Conservation (phyloP, 805 yeast species). For the Spathaspora hagerdaliae region DNA sequence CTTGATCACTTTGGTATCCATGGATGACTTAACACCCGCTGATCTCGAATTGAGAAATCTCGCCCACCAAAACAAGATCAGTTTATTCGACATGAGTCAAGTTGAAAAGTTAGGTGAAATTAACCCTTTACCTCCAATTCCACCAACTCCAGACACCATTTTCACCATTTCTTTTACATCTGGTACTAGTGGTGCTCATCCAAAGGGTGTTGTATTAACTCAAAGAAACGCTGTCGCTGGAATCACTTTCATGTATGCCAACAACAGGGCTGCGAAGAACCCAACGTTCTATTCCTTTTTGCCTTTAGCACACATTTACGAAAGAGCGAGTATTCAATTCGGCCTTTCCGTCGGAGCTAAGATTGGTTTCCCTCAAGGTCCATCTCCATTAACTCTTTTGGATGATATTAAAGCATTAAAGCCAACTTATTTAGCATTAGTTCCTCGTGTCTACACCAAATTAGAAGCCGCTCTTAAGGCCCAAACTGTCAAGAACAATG, state of each 20-base stretch:
- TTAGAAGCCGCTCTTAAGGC: constrained; percentile 59
- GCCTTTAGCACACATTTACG: constrained; percentile 60
- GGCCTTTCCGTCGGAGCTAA: constrained; percentile 45
- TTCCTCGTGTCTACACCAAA: constrained; percentile 61
- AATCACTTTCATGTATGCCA: constrained; percentile 31
- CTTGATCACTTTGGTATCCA: constrained; percentile 32
- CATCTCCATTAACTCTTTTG: constrained; percentile 46
- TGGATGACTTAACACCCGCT: constrained; percentile 31
- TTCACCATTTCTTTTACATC: constrained; percentile 74
- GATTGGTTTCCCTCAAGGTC: constrained; percentile 48
- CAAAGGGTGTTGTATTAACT: constrained; percentile 63
- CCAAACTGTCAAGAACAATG: constrained; percentile 33
- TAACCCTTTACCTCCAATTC: constrained; percentile 28
- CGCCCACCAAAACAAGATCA: constrained; percentile 14
- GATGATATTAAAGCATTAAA: constrained; percentile 54
- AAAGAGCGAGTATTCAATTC: constrained; percentile 43
- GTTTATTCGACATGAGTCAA: constrained; percentile 27
- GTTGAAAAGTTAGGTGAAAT: constrained; percentile 30
- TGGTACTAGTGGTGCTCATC: constrained; percentile 66
- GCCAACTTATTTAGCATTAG: constrained; percentile 53
- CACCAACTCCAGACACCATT: constrained; percentile 46
- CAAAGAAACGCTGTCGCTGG: constrained; percentile 53
- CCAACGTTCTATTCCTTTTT: constrained; percentile 39
- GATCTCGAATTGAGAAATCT: constrained; percentile 22
- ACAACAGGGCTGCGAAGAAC: constrained; percentile 18